Base-by-base conservation (phyloP, 805 yeast species). In the Metschnikowia kunwiensis region DNA sequence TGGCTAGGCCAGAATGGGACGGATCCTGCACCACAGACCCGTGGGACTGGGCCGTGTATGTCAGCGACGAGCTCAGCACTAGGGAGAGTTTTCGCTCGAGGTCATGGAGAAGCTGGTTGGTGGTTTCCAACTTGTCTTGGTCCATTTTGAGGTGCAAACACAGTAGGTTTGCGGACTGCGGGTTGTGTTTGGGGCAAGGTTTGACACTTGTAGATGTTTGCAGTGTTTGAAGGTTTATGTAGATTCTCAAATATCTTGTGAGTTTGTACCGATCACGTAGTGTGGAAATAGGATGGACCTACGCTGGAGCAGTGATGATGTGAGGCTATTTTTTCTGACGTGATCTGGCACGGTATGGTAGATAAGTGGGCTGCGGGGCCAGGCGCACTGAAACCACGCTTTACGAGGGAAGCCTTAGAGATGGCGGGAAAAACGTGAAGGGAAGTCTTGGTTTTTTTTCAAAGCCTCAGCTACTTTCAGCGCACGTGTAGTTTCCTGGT, bases 71-170 rank as follows among this genome's bases (percentile, higher is more conserved):
- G 13, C 56, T 39, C 39, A 63, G 60, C 5, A 47, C 46, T n/a
- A 54, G 46, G 22, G 61, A 52, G 33, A 64, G 54, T 42, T 62
- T 61, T n/a, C 67, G 52, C 44, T 63, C 68, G 32, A 63, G 46
- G 34, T 60, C 64, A 18, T 50, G 47, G 24, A 61, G 52, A 11
- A 51, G 46, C 35, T 49, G 41, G 44, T 61, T 61, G 24, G 66
- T 57, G 35, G 42, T 39, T 20, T 53, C 61, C 40, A 57, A 45
- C 26, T 46, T 42, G n/a, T 51, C 47, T 26, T 32, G 14, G 16
- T 38, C 42, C 42, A 38, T 38, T 10, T 13, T 19, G n/a, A n/a
- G n/a, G n/a, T n/a, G n/a, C n/a, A n/a, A n/a, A n/a, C n/a, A n/a
- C n/a, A n/a, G n/a, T n/a, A n/a, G n/a, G n/a, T n/a, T n/a, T n/a